Conservation (phyloP, 768 basidiomycete genomes). For the Wakefieldia striispora region DNA sequence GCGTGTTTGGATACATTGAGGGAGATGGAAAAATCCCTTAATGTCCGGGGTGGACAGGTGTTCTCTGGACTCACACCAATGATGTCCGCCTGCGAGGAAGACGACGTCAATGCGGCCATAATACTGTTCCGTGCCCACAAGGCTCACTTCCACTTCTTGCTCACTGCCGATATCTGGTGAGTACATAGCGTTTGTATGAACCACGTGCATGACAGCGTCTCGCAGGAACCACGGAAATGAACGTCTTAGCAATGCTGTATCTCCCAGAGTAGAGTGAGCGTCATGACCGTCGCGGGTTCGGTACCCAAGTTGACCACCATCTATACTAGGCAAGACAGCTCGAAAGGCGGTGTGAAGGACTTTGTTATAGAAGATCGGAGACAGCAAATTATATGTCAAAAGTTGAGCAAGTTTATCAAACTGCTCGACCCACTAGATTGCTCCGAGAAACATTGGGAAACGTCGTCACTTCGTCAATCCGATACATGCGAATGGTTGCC, state of each 20-base stretch:
- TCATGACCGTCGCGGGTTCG: too few species aligned
- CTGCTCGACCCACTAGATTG: too few species aligned
- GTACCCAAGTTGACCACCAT: too few species aligned
- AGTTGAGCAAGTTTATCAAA: too few species aligned
- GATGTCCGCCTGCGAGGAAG: neutral
- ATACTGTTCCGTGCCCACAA: constrained; percentile 1
- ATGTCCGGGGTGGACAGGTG: neutral
- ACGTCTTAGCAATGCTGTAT: too few species aligned
- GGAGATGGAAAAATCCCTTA: constrained; percentile 1
- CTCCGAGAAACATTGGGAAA: neutral
- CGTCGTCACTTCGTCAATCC: neutral
- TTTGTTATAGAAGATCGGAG: too few species aligned
- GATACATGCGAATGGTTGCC: constrained; percentile 16
- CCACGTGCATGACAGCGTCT: neutral
- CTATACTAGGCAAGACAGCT: too few species aligned
- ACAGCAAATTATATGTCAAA: too few species aligned
- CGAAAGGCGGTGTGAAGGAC: too few species aligned
- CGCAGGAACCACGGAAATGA: constrained; percentile 2
- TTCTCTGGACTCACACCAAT: neutral
- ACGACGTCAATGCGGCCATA: neutral
- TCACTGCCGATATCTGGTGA: constrained; percentile 12
- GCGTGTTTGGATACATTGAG: constrained; percentile 1
- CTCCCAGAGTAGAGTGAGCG: neutral
- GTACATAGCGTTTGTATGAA: neutral
- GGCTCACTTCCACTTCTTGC: constrained; percentile 9